These are phyloP conservation scores for Taxillus chinensis DNA, from an alignment of 164 flowering plant species.

Conservation along the genomic window DNA sequence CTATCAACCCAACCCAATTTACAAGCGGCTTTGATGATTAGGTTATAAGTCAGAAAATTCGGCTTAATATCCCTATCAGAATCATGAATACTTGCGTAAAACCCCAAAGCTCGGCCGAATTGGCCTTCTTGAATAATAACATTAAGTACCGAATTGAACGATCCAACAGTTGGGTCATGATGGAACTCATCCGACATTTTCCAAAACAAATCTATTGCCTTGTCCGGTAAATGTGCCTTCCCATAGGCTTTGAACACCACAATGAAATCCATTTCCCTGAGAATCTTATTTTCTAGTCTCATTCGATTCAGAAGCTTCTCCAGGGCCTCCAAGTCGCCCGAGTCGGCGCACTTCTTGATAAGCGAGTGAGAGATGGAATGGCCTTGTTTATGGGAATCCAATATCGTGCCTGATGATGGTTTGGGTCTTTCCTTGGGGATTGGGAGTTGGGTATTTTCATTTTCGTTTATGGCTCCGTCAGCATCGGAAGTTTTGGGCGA, in stretches of 20 bases:
- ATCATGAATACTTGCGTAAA: constrained; percentile 26
- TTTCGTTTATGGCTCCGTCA: not conserved
- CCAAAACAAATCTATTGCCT: constrained; percentile 56
- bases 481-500: not conserved
- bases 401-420: constrained; percentile 13
- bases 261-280: constrained; percentile 51
- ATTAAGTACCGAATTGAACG: constrained; percentile 76
- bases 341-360: constrained; percentile 39
- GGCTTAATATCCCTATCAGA: constrained; percentile 31
- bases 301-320: constrained; percentile 45
- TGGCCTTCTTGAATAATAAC: constrained; percentile 47
- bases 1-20: constrained; percentile 47
- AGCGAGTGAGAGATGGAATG: constrained; percentile 58
- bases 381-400: constrained; percentile 63
- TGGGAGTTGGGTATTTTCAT: constrained; percentile 10
- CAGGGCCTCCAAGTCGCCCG: constrained; percentile 44
- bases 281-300: constrained; percentile 44
- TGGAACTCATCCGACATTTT: constrained; percentile 56
- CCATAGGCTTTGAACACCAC: constrained; percentile 66
- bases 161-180: constrained; percentile 48
- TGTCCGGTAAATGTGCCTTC: constrained; percentile 41
- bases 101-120: constrained; percentile 37
- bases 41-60: constrained; percentile 59
- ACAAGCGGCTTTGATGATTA: constrained; percentile 68
- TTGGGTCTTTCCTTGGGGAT: constrained; percentile 31